Conservation (phyloP, 192 early-diverging fungal species). For the Backusella sp. region DNA sequence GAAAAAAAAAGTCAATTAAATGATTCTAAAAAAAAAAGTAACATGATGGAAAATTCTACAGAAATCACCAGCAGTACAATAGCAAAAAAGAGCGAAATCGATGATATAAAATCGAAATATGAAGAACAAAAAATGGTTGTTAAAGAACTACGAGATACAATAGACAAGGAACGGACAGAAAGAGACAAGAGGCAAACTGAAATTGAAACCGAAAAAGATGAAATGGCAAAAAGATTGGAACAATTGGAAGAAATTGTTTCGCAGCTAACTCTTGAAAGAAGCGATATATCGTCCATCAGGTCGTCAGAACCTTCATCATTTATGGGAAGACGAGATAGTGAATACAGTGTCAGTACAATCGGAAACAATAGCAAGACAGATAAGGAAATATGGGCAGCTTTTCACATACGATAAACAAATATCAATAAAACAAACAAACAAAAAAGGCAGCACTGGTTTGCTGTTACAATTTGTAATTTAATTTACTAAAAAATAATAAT, state of each 20-base stretch:
- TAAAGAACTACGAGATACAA: not conserved
- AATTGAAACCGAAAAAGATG: not conserved
- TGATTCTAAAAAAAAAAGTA: not conserved
- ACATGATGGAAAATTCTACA: not conserved
- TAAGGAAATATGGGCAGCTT: conserved; percentile 1
- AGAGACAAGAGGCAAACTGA: not conserved
- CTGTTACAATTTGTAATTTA: not conserved
- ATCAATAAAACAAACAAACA: not conserved
- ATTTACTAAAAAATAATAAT: not conserved
- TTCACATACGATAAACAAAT: conserved; percentile 4
- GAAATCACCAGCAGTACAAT: not conserved
- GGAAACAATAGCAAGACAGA: not conserved
- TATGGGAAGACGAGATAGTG: not conserved
- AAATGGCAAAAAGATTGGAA: not conserved
- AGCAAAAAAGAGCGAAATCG: not conserved
- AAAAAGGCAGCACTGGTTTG: not conserved
- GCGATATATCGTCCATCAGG: not conserved
- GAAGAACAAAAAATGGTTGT: not conserved
- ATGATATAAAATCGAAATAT: not conserved
- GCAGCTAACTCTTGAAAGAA: not conserved
- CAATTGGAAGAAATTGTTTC: conserved; percentile 3
- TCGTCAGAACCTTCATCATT: not conserved
- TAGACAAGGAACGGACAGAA: not conserved
- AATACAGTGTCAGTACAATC: not conserved
- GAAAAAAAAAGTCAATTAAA: not conserved